These are phyloP conservation scores for Arachis monticola DNA, from an alignment of 331 rosid species.

Conservation along the genomic window DNA sequence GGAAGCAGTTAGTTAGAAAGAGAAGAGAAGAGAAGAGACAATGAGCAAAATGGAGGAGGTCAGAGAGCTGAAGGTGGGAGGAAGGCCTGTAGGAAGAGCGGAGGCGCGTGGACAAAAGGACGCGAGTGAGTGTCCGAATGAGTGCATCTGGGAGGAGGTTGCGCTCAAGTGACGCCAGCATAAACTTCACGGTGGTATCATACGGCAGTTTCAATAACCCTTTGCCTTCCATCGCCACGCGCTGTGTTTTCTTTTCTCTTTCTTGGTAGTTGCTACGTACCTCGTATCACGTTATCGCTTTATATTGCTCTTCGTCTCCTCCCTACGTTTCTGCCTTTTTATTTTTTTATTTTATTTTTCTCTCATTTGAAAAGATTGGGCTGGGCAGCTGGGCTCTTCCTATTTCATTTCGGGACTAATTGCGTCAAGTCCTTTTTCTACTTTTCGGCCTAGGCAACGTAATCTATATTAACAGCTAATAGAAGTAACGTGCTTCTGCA, in stretches of 20 bases:
- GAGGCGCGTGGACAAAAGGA: slow-evolving; percentile 73
- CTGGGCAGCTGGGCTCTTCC: background rate
- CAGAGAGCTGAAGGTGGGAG: slow-evolving; percentile 69
- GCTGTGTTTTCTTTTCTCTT: background rate
- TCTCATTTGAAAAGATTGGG: too few relatives aligned
- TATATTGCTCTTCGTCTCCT: too few relatives aligned
- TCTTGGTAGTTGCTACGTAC: too few relatives aligned
- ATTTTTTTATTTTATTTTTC: too few relatives aligned
- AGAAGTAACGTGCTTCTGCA: too few relatives aligned
- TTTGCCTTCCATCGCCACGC: slow-evolving; percentile 42
- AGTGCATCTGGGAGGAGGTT: slow-evolving; percentile 76
- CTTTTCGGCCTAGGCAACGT: too few relatives aligned
- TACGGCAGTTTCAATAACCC: slow-evolving; percentile 55
- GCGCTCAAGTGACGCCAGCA: slow-evolving; percentile 60
- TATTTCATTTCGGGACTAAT: too few relatives aligned
- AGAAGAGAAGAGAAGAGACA: slow-evolving; percentile 54
- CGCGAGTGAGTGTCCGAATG: slow-evolving; percentile 64
- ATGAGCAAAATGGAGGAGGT: slow-evolving; percentile 61
- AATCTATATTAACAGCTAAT: too few relatives aligned
- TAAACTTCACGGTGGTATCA: slow-evolving; percentile 55
- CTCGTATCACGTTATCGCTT: too few relatives aligned
- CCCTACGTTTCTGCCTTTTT: background rate
- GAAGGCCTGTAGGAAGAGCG: slow-evolving; percentile 72
- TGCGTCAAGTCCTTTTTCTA: too few relatives aligned
- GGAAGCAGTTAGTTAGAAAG: background rate